phyloP scores from a whole-genome alignment of 371 early-diverging fungal genomes.

The Mortierella sp. region DNA sequence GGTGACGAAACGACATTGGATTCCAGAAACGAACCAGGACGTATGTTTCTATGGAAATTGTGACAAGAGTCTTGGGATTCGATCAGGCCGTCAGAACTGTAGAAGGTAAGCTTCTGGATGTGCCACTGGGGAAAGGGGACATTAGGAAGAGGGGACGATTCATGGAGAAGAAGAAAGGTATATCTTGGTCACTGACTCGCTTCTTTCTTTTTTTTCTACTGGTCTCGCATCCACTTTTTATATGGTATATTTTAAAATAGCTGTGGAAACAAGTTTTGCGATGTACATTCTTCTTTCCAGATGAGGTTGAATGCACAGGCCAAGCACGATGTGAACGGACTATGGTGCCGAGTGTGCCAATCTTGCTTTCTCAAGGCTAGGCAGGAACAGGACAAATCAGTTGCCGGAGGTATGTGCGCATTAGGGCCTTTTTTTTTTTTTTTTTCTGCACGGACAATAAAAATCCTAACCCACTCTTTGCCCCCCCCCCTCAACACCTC shows the following conservation, averaged over 20 bases:
- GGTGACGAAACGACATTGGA: constrained; percentile 49
- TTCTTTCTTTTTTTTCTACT: background rate
- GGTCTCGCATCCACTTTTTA: background rate
- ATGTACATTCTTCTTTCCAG: constrained; percentile 73
- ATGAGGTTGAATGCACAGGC: constrained; percentile 76
- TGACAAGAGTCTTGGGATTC: constrained; percentile 39
- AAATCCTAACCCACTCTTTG: background rate
- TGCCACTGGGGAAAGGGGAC: too few relatives aligned
- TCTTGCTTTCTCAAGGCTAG: constrained; percentile 63
- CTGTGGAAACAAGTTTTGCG: constrained; percentile 81
- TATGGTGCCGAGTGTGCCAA: constrained; percentile 82
- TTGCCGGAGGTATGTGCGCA: constrained; percentile 56
- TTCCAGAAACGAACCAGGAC: constrained; percentile 37
- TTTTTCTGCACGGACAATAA: background rate
- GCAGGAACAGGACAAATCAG: constrained; percentile 62
- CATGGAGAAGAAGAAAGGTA: too few relatives aligned
- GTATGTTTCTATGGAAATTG: constrained; percentile 30
- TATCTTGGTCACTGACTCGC: background rate
- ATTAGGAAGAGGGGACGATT: background rate
- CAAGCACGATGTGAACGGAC: constrained; percentile 78
- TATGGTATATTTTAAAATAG: constrained; percentile 40
- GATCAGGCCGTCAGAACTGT: constrained; percentile 51
- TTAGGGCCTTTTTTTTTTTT: too few relatives aligned
- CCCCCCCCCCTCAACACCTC: too few relatives aligned
- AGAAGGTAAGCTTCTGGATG: constrained; percentile 55